These are phyloP conservation scores for Pseudogymnoascus sp. DNA, from an alignment of 2,329 filamentous ascomycete species.

Conservation along the genomic window DNA sequence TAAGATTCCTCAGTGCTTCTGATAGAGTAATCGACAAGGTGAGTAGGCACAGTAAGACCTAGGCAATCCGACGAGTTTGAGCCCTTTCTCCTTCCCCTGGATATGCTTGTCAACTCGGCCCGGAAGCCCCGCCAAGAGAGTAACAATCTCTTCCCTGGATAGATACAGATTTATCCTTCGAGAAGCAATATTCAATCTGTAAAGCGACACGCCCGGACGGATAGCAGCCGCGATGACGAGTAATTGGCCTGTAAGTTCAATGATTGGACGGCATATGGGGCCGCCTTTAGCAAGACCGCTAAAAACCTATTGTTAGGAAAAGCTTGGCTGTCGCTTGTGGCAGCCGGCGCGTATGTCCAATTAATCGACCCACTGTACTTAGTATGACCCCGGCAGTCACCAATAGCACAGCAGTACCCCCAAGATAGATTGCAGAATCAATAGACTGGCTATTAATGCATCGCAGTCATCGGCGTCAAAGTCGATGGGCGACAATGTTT, in stretches of 20 bases:
- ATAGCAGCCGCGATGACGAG: slow-evolving; percentile 1
- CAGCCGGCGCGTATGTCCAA: slow-evolving; percentile 1
- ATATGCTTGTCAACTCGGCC: neutral
- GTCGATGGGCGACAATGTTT: slow-evolving; percentile 1
- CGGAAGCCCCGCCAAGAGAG: neutral
- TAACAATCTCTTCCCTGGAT: neutral
- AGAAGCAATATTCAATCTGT: slow-evolving; percentile 5
- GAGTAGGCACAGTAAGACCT: neutral
- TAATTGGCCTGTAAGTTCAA: neutral
- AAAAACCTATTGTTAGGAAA: slow-evolving; percentile 1
- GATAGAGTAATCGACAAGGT: neutral
- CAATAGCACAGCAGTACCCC: neutral
- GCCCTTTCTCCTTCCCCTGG: neutral
- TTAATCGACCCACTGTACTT: neutral
- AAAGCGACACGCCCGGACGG: slow-evolving; percentile 2
- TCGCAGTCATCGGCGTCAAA: neutral
- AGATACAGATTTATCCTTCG: neutral
- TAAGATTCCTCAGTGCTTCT: neutral
- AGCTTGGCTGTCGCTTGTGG: slow-evolving; percentile 1
- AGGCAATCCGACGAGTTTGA: neutral
- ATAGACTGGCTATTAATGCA: slow-evolving; percentile 7
- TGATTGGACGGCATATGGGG: slow-evolving; percentile 4
- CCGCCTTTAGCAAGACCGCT: neutral
- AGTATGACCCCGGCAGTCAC: neutral
- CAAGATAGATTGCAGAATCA: slow-evolving; percentile 2